Evolutionary conservation across 805 yeast species (phyloP), one percentile per base, ranked within the genome.

Genomic region (Saccharomycopsis synnaedendra): DNA sequence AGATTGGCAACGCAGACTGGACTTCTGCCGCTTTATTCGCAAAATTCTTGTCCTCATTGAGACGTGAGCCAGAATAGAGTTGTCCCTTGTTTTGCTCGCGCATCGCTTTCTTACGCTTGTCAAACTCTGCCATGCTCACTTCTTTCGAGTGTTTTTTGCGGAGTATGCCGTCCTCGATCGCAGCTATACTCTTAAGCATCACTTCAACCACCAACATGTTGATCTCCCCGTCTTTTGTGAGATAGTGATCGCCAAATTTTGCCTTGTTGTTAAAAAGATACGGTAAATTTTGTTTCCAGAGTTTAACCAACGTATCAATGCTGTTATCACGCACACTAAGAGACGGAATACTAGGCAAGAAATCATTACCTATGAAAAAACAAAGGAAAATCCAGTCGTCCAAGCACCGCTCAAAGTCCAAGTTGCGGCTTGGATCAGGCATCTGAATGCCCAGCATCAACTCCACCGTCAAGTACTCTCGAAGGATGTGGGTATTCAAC

Each of bases 321-420:
- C 96, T 89, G 59, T 86, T 85, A 63, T 93, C 97, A 56, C 98
- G 78, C 40, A 93, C 97, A 58, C 90, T 96, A 47, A 93, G 72
- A 32, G 94, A 80, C 3, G 99, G 97, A 56, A 93, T 68, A 65
- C 90, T 97, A 1, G 99, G 99, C 58, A 93, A 69, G 72, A 93
- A 93, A 77, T 93, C 99, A 61, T 93, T 93, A 64, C 99, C 99
- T 54, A 90, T 94, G 61, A 93, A 93, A 69, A 93, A 93, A 74
- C 97, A 90, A 89, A 93, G 83, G 56, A 93, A 93, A 10, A 93
- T 87, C 98, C 98, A 93, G 65, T 93, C 99, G 61, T 93, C 99
- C 52, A 93, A 82, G 2, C 97, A 97, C 50, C 98, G 72, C 66
- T 93, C 99, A 46, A 89, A 64, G 61, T 93, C 97, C 65, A 82